Evolutionary conservation across 1,139 yeast species (phyloP), one percentile per base, ranked within the genome.

Genomic region (Saccharomyces uvarum): DNA sequence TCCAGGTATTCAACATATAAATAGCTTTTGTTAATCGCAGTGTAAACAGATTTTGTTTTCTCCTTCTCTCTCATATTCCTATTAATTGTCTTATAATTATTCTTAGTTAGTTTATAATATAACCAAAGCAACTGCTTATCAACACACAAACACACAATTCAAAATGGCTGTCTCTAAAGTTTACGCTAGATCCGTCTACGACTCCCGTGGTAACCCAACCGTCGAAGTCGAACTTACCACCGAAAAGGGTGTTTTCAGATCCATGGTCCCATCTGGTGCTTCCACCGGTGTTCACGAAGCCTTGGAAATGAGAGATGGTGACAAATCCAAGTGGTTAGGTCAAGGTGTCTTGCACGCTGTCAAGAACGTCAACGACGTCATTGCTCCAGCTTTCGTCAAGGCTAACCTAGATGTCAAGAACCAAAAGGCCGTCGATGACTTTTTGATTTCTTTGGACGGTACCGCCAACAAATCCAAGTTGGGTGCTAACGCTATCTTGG

Each of bases 201-300:
- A 90, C 79, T 89, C 97, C 66, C 88, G 97, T 79, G 97, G 96
- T 77, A 90, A 89, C 82, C 97, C 97, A 76, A 89, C 97, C 63
- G 96, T 90, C 67, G 97, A 90, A 81, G 97, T 89, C 65, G 96
- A 90, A 70, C 70, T 89, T 66, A 79, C 84, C 80, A 90, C 97
- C 69, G 88, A 78, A 61, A 81, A 84, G 70, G 97, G 97, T 70
- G 72, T 81, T 63, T 88, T 87, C 88, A 85, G 96, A 76, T 81
- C 96, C 65, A 88, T 88, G 70, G 97, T 89, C 60, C 97, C 97
- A 73, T 88, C 96, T 62, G 97, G 97, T 77, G 97, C 97, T 63
- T 88, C 96, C 69, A 89, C 97, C 61, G 96, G 96, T 81, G 75
- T 84, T 74, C 93, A 86, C 75, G 97, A 89, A 80, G 97, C 97